These are phyloP conservation scores for Aspergillus pseudoviridinutans DNA, from an alignment of 2,329 filamentous ascomycete species.

Conservation along the genomic window DNA sequence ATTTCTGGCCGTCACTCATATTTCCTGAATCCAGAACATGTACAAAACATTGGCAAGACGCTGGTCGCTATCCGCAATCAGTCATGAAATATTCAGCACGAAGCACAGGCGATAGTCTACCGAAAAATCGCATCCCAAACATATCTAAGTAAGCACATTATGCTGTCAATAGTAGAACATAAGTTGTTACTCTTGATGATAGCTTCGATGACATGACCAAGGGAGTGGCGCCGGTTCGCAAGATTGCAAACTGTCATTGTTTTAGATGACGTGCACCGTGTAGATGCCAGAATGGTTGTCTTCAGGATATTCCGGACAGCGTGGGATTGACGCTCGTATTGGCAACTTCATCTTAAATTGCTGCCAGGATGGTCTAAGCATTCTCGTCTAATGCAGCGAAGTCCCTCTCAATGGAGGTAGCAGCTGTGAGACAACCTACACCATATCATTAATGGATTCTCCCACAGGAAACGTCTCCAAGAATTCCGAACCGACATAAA, in stretches of 20 bases:
- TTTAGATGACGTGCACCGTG: constrained; percentile 84
- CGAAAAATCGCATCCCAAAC: too few relatives aligned
- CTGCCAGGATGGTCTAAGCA: constrained; percentile 69
- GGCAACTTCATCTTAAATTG: constrained; percentile 60
- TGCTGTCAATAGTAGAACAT: too few relatives aligned
- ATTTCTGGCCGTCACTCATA: too few relatives aligned
- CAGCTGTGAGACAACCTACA: constrained; percentile 28
- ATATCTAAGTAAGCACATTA: too few relatives aligned
- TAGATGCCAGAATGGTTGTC: constrained; percentile 80
- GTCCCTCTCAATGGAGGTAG: constrained; percentile 62
- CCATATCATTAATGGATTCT: constrained; percentile 98
- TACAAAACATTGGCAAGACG: too few relatives aligned
- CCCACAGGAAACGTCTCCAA: constrained; percentile 83
- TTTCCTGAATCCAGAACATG: too few relatives aligned
- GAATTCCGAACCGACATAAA: constrained; percentile 92
- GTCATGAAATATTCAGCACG: too few relatives aligned
- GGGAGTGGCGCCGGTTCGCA: constrained; percentile 96
- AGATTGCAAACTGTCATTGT: constrained; percentile 88
- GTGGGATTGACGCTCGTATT: constrained; percentile 57
- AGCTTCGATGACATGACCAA: constrained; percentile 93
- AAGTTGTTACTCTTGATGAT: constrained; percentile 57
- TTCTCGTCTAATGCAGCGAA: constrained; percentile 84
- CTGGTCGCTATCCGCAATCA: too few relatives aligned
- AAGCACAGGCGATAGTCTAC: too few relatives aligned
- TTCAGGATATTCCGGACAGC: constrained; percentile 69